Conservation (phyloP, 306 rosid species). For the apple (Malus domestica) region ASM211411v1 NC_041790.1:1237001-1237500, state of each 20-base stretch:
- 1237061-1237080: no score
- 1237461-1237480: no score
- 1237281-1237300: background rate
- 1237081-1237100: background rate
- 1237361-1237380: background rate
- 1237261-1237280: background rate
- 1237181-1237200: background rate
- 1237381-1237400: background rate
- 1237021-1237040: no score
- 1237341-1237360: background rate
- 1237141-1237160: no score
- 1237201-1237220: background rate
- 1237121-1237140: background rate
- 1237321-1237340: background rate
- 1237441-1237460: background rate
- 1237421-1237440: background rate
- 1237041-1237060: no score
- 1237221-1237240: slow-evolving; percentile 17
- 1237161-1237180: background rate
- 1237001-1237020: no score
- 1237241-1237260: slow-evolving; percentile 15
- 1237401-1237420: background rate
- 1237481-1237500: no score
- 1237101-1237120: background rate
- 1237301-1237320: background rate